Percentiles rank a stretch among this genome's conserved stretches.
phyloP scores from a whole-genome alignment of 805 yeast genomes.

The Candida maesae region DNA sequence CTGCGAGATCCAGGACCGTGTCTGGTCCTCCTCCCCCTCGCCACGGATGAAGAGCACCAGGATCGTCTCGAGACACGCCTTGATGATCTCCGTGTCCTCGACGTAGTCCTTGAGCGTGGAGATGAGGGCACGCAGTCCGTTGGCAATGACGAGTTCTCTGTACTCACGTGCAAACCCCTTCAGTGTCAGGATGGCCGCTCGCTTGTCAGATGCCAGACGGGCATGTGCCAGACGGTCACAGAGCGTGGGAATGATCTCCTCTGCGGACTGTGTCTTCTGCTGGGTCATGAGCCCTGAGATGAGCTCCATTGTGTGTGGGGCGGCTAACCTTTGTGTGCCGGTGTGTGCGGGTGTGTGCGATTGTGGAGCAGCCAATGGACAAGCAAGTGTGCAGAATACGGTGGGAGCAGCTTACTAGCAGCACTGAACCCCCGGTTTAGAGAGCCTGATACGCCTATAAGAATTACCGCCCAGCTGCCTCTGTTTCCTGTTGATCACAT shows the following conservation, averaged over 20 bases:
- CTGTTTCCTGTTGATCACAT: too few relatives aligned
- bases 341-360: not conserved
- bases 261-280: slow-evolving; percentile 57
- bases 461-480: too few relatives aligned
- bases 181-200: slow-evolving; percentile 87
- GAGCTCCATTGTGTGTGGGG: slow-evolving; percentile 31
- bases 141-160: slow-evolving; percentile 86
- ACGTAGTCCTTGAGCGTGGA: slow-evolving; percentile 59
- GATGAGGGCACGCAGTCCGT: slow-evolving; percentile 74
- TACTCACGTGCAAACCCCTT: slow-evolving; percentile 86
- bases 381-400: too few relatives aligned
- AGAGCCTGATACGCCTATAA: too few relatives aligned
- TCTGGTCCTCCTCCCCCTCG: slow-evolving; percentile 56
- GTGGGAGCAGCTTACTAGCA: too few relatives aligned
- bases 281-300: slow-evolving; percentile 39
- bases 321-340: too few relatives aligned
- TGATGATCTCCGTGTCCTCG: slow-evolving; percentile 67
- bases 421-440: too few relatives aligned
- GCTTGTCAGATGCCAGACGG: slow-evolving; percentile 73
- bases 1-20: slow-evolving; percentile 69
- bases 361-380: too few relatives aligned
- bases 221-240: slow-evolving; percentile 87
- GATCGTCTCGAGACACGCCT: slow-evolving; percentile 82
- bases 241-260: slow-evolving; percentile 82
- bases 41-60: slow-evolving; percentile 76